A percentile compares a stretch with the other conserved stretches of the same genome.
These are phyloP conservation scores for Venturia nashicola DNA, from an alignment of 2,329 filamentous ascomycete genomes.

Conservation along the genomic window DNA sequence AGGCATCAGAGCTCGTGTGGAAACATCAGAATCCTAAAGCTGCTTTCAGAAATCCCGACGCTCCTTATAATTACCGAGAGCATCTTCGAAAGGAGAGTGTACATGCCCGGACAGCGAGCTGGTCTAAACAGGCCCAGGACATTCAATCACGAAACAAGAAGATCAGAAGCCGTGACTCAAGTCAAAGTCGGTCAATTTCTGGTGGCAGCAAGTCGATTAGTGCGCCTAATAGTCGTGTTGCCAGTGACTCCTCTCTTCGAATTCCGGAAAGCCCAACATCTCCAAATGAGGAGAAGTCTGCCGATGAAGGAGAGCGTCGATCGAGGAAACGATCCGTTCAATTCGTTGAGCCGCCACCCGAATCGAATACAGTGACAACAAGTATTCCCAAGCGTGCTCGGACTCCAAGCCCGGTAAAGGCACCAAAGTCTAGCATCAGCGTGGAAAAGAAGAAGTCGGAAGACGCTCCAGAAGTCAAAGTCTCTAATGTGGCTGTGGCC, in stretches of 20 bases:
- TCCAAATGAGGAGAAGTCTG: slow-evolving; percentile 9
- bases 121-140: slow-evolving; percentile 11
- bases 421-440: background rate
- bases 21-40: slow-evolving; percentile 59
- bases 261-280: slow-evolving; percentile 11
- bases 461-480: slow-evolving; percentile 1
- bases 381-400: background rate
- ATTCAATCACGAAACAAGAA: slow-evolving; percentile 8
- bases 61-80: slow-evolving; percentile 43
- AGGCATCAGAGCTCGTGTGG: slow-evolving; percentile 69
- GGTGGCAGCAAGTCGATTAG: slow-evolving; percentile 3
- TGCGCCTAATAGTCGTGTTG: slow-evolving; percentile 19
- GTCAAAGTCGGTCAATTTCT: slow-evolving; percentile 20
- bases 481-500: slow-evolving; percentile 11
- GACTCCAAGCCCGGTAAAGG: slow-evolving; percentile 1
- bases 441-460: background rate
- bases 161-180: slow-evolving; percentile 21
- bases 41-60: slow-evolving; percentile 44
- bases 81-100: slow-evolving; percentile 50
- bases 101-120: slow-evolving; percentile 19
- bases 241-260: slow-evolving; percentile 18
- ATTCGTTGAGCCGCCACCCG: slow-evolving; percentile 7
- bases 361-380: background rate
- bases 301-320: slow-evolving; percentile 17
- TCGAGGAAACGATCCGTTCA: slow-evolving; percentile 27